These are phyloP conservation scores for Stentor coeruleus DNA, from an alignment of 73 alveolate genomes.

Conservation along the genomic window DNA sequence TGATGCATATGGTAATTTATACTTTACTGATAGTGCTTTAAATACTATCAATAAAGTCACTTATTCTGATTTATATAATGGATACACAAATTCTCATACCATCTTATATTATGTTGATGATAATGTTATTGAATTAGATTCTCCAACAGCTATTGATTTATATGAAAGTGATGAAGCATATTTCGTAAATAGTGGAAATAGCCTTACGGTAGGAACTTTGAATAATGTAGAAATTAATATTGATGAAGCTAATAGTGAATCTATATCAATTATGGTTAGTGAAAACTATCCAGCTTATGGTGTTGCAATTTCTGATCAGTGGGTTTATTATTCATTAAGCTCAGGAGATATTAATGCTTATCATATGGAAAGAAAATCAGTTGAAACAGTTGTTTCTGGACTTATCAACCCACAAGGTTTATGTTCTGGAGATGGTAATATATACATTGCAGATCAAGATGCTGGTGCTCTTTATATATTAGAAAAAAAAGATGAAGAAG, in stretches of 20 bases:
- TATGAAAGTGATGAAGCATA: not conserved
- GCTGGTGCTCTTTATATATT: not conserved
- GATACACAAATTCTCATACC: not conserved
- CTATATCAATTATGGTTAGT: not conserved
- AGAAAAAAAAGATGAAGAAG: not conserved
- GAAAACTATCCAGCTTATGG: not conserved
- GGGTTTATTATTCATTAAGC: not conserved
- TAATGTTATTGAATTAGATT: not conserved
- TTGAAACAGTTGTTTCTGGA: too few relatives aligned
- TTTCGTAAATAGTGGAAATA: not conserved
- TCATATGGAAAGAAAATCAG: too few relatives aligned
- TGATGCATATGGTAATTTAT: slow-evolving; percentile 22
- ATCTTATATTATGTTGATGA: too few relatives aligned
- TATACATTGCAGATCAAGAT: not conserved
- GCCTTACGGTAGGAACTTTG: not conserved
- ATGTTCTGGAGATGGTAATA: not conserved
- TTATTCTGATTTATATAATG: not conserved
- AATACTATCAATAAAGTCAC: not conserved
- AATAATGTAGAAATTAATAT: not conserved
- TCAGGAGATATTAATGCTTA: not conserved
- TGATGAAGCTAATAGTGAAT: not conserved
- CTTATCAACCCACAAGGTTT: not conserved
- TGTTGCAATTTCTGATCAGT: not conserved
- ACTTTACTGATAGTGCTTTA: not conserved
- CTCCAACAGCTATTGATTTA: not conserved